Conservation (phyloP, 306 rosid species). For the Alnus glutinosa region DNA sequence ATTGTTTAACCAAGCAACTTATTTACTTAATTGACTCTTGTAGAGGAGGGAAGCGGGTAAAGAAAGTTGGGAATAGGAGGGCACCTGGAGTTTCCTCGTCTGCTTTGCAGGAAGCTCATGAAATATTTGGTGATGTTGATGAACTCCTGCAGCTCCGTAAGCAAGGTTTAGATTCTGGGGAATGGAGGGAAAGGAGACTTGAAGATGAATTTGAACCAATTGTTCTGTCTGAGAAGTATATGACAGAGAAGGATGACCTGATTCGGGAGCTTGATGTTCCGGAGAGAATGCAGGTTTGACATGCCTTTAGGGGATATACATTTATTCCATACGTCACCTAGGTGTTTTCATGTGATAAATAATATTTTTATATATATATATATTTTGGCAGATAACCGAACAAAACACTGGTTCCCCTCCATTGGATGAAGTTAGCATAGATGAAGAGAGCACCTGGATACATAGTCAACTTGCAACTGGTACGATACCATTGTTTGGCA, state of each 20-base stretch:
- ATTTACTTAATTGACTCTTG: constrained; percentile 6
- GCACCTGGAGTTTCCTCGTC: constrained; percentile 86
- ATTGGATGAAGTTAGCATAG: constrained; percentile 56
- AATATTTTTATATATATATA: not conserved
- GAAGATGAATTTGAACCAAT: constrained; percentile 96
- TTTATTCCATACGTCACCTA: not conserved
- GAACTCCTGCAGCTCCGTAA: constrained; percentile 62
- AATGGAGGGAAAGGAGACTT: constrained; percentile 71
- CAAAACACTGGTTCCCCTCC: constrained; percentile 84
- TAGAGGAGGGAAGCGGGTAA: constrained; percentile 57
- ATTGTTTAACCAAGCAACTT: constrained; percentile 25
- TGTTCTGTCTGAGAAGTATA: constrained; percentile 81
- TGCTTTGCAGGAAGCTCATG: constrained; percentile 94
- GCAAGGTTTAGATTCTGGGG: constrained; percentile 55
- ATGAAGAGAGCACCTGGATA: constrained; percentile 83
- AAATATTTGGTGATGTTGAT: constrained; percentile 91
- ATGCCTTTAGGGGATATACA: constrained; percentile 6
- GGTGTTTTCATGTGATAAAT: constrained; percentile 9
- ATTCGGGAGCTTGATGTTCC: constrained; percentile 83
- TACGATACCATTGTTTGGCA: constrained; percentile 59
- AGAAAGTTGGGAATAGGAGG: constrained; percentile 63
- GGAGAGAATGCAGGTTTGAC: constrained; percentile 91
- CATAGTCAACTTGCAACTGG: constrained; percentile 59
- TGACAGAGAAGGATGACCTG: constrained; percentile 87
- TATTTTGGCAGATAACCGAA: constrained; percentile 56